A percentile compares a stretch with the other conserved stretches of the same genome.
These are phyloP conservation scores for Eucalyptus fibrosa DNA, from an alignment of 345 rosid species.

Conservation along the genomic window DNA sequence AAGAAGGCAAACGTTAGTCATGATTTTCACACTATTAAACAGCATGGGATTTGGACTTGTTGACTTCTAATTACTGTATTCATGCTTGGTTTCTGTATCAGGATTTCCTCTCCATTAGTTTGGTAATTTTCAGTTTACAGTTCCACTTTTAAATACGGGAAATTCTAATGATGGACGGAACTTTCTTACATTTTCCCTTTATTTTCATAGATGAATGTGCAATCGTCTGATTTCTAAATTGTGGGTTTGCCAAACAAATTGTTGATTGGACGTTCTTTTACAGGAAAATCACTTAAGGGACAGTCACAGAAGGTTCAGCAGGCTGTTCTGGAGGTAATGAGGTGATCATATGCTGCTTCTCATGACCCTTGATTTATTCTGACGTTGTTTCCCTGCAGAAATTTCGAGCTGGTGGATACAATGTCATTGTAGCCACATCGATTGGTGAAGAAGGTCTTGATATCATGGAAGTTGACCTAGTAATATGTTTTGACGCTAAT, in stretches of 20 bases:
- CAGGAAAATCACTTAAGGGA: slow-evolving; percentile 82
- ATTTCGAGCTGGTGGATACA: slow-evolving; percentile 90
- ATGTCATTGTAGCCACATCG: slow-evolving; percentile 97
- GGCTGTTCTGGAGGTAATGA: slow-evolving; percentile 78
- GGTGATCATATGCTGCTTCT: not conserved
- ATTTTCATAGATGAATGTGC: not conserved
- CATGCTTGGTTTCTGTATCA: not conserved
- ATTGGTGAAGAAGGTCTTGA: slow-evolving; percentile 98
- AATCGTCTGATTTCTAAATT: not conserved
- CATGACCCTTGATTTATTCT: slow-evolving; percentile 3
- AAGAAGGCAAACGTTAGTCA: not conserved
- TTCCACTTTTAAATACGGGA: not conserved
- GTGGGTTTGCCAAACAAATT: not conserved
- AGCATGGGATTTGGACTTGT: not conserved
- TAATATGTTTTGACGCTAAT: slow-evolving; percentile 94
- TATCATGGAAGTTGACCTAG: slow-evolving; percentile 98
- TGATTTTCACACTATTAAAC: not conserved
- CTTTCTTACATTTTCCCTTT: not conserved
- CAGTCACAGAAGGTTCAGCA: slow-evolving; percentile 94
- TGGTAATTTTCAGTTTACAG: not conserved
- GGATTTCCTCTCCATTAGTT: not conserved
- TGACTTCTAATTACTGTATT: not conserved
- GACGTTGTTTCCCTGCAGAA: slow-evolving; percentile 31
- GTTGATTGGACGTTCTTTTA: not conserved
- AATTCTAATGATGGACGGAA: not conserved